Evolutionary conservation across 2,329 filamentous ascomycete species (phyloP).

Genomic region (Massarina eburnea): DNA sequence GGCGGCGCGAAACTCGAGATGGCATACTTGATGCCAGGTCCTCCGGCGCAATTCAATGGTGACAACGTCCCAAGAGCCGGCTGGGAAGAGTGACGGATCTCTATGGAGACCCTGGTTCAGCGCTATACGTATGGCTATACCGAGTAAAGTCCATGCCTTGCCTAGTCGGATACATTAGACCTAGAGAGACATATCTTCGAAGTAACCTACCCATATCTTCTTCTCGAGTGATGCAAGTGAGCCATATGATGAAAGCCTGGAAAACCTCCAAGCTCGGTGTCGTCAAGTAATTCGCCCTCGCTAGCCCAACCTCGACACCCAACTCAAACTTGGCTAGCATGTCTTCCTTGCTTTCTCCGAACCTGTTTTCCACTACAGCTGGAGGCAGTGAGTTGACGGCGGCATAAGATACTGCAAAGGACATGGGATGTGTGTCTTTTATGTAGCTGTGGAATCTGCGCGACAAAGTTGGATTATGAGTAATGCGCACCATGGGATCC

Average conservation of each 20-base stretch:
- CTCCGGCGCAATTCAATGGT: constrained; percentile 42
- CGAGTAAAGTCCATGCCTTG: constrained; percentile 42
- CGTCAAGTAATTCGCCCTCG: constrained; percentile 41
- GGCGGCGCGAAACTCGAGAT: constrained; percentile 42
- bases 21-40: constrained; percentile 42
- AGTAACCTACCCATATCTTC: constrained; percentile 40
- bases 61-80: constrained; percentile 39
- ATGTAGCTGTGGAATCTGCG: constrained; percentile 32
- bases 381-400: constrained; percentile 39
- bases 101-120: constrained; percentile 42
- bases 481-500: constrained; percentile 42
- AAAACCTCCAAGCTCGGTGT: constrained; percentile 41
- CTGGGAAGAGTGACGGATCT: constrained; percentile 41
- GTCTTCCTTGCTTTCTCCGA: constrained; percentile 35
- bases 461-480: constrained; percentile 34
- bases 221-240: constrained; percentile 42
- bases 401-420: constrained; percentile 41
- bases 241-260: constrained; percentile 41
- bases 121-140: constrained; percentile 40
- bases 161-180: constrained; percentile 18
- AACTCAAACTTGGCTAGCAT: constrained; percentile 36
- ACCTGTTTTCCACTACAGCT: constrained; percentile 31
- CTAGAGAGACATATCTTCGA: background rate
- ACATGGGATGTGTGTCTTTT: constrained; percentile 34
- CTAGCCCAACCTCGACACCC: constrained; percentile 39